Evolutionary conservation across 1,284 basidiomycete genomes (phyloP).

Genomic region (Pyrrhoderma noxium): DNA sequence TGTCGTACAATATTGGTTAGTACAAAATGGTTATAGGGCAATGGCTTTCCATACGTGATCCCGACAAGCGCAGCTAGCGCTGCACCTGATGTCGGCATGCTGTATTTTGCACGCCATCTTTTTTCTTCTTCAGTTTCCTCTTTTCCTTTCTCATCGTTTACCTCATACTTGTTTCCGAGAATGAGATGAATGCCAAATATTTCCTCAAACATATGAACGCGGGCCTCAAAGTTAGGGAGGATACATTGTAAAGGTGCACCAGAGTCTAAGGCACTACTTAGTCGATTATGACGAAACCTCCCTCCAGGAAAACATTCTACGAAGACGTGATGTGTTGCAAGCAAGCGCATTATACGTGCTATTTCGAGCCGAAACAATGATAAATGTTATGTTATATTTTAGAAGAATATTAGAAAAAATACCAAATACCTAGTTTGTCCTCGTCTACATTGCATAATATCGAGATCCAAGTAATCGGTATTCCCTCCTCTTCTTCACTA

Average conservation of each 20-base stretch:
- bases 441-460: constrained; percentile 16
- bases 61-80: constrained; percentile 14
- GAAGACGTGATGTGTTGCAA: constrained; percentile 31
- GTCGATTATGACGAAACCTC: constrained; percentile 30
- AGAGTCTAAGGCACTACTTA: constrained; percentile 28
- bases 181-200: neutral
- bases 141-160: neutral
- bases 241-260: constrained; percentile 19
- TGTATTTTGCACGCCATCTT: constrained; percentile 10
- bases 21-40: no score
- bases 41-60: no score
- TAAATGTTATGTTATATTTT: neutral
- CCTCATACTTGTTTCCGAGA: neutral
- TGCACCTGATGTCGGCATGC: constrained; percentile 4
- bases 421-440: constrained; percentile 21
- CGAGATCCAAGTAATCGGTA: constrained; percentile 20
- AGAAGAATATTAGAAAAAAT: neutral
- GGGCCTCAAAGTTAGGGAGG: neutral
- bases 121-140: neutral
- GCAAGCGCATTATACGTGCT: constrained; percentile 30
- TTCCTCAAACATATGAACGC: neutral
- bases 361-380: neutral
- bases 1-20: no score
- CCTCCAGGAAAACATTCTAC: constrained; percentile 28
- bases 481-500: constrained; percentile 12